Conservation (phyloP, 176 grass and related monocot genomes). For the Microstegium vimineum region DNA sequence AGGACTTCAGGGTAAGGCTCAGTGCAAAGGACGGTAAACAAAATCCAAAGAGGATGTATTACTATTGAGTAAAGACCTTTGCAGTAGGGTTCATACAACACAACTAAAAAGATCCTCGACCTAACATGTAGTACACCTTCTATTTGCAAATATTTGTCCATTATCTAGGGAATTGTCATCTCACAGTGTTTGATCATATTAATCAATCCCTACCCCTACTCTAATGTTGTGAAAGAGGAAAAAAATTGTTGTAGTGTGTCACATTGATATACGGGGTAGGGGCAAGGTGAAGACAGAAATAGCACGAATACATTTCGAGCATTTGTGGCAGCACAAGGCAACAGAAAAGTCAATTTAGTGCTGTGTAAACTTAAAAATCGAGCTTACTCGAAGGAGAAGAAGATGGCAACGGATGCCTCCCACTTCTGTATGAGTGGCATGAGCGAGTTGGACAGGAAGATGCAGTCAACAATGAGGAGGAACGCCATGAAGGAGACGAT, state of each 20-base stretch:
- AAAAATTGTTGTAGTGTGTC: too few species aligned
- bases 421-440: slow-evolving; percentile 54
- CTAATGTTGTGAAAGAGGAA: neutral
- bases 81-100: neutral
- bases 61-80: neutral
- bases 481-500: slow-evolving; percentile 89
- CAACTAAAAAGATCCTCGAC: neutral
- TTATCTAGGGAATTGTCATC: neutral
- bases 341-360: neutral
- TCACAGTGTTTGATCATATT: neutral
- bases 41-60: neutral
- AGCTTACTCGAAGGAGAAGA: slow-evolving; percentile 97
- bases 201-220: neutral
- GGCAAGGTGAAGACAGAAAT: neutral
- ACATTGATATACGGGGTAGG: neutral
- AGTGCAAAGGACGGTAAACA: neutral
- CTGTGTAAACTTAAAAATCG: neutral
- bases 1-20: neutral
- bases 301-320: neutral
- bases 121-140: neutral
- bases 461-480: slow-evolving; percentile 64
- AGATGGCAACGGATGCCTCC: slow-evolving; percentile 79
- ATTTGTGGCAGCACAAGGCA: neutral
- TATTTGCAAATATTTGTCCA: neutral
- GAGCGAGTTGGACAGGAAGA: slow-evolving; percentile 68